Base-by-base conservation (phyloP, 164 flowering plant genomes). In the Echeveria elegans region DNA sequence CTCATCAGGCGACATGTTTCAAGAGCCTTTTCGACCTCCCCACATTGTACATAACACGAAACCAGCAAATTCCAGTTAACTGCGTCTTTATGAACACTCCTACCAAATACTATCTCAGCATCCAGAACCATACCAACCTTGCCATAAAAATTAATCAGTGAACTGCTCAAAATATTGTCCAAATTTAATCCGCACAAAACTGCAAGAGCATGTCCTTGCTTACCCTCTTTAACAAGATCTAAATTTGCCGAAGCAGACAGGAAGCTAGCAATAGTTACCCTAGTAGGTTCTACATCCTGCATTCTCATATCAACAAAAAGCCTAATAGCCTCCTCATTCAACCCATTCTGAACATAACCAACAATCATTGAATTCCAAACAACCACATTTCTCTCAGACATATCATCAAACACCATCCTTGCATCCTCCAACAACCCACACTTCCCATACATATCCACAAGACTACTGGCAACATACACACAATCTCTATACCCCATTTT, bases 1-100 rank as follows among this genome's bases (percentile, higher is more conserved):
- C 82, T 81, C 97, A 90, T 88, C 43, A 31, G 21, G 34, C 41
- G 79, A 64, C 88, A 88, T 41, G n/a, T n/a, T 34, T 78, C 31
- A 11, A 84, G 63, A 16, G 92, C 92, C 34, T 71, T 73, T 19
- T 79, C 84, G 41, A 77, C 64, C 48, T 48, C 74, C 48, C 83
- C 82, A 63, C 63, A 45, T 64, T 76, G 83, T 38, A 85, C 80
- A 69, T 86, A 84, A 66, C 86, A 74, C 50, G 90, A 86, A 71
- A 88, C 74, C n/a, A 88, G 72, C 81, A 86, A 77, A 73, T 88
- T 90, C 93, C 93, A 88, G 5, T 90, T 81, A 23, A 87, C 95
- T 28, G 71, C 78, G 77, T 87, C 95, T 76, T 77, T 88, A 64
- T 81, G 82, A 50, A 65, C 24, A 80, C 83, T 82, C 69, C 66